Base-by-base conservation (phyloP, 768 basidiomycete genomes). In the Kwoniella newhampshirensis region DNA sequence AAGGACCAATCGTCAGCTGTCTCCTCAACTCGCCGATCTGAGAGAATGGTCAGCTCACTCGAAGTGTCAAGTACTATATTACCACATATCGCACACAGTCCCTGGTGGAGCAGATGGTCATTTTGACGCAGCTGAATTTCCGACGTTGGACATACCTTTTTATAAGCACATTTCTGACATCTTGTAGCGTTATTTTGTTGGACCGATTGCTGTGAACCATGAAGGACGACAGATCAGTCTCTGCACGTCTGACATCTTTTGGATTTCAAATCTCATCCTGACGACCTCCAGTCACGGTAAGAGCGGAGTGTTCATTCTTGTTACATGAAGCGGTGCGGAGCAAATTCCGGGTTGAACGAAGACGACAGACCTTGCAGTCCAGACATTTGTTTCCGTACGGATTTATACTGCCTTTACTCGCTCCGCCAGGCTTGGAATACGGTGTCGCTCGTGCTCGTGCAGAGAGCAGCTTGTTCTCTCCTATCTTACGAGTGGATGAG, bases 351-450 rank as follows among this genome's bases (percentile, higher is more conserved):
- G n/a, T n/a, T n/a, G n/a, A n/a, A n/a, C n/a, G n/a, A n/a, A n/a
- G n/a, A n/a, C n/a, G n/a, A n/a, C n/a, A n/a, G n/a, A n/a, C 71
- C 54, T 75, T 75, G 53, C 77, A 77, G 54, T 77, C 77, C 25
- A 75, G 47, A 64, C 77, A 77, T 41, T 75, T 76, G 27, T 68
- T 72, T 15, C 65, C 64, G 57, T 71, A 69, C 17, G 68, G 49
- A 51, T 71, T 64, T 21, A 62, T 51, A 42, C 37, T 50, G 3
- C 61, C 58, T 47, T 69, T 68, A 26, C 40, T 50, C 11, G 18
- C 39, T 11, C 47, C 59, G 40, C 56, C 51, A 12, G 67, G 71
- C 41, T 62, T 66, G 25, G 52, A 57, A 49, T 73, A 71, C 17
- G 71, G 65, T n/a, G 60, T 60, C 28, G 71, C 70, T 28, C 62